phyloP scores from a whole-genome alignment of 1,284 basidiomycete genomes.

The Austropuccinia psidii region DNA sequence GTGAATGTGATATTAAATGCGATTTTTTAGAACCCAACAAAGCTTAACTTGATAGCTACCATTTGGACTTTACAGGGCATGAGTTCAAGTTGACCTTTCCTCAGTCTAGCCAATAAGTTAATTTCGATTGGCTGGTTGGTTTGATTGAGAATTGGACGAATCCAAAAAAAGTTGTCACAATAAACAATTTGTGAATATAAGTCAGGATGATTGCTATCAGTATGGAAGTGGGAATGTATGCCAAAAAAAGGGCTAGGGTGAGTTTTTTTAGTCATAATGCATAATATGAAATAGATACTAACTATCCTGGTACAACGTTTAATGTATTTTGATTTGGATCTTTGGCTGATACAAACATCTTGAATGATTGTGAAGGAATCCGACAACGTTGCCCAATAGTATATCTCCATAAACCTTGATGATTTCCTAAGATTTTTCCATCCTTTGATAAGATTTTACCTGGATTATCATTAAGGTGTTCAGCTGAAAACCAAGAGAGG shows the following conservation, averaged over 20 bases:
- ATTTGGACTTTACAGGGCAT: constrained; percentile 49
- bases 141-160: not conserved
- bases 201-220: constrained; percentile 58
- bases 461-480: constrained; percentile 64
- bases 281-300: constrained; percentile 12
- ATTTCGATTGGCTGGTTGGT: not conserved
- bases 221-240: not conserved
- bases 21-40: not conserved
- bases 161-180: constrained; percentile 58
- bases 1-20: not conserved
- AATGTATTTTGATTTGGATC: constrained; percentile 59
- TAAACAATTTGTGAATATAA: constrained; percentile 55
- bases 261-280: not conserved
- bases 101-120: constrained; percentile 7
- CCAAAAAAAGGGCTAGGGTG: not conserved
- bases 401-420: constrained; percentile 74
- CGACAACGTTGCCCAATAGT: constrained; percentile 76
- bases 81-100: constrained; percentile 54
- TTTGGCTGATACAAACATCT: constrained; percentile 71
- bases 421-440: constrained; percentile 57
- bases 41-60: constrained; percentile 13
- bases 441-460: constrained; percentile 62
- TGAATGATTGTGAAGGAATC: constrained; percentile 58
- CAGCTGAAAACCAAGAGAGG: constrained; percentile 55
- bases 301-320: constrained; percentile 68